phyloP scores from a whole-genome alignment of 768 basidiomycete species.

The Lepiota venenata region DNA sequence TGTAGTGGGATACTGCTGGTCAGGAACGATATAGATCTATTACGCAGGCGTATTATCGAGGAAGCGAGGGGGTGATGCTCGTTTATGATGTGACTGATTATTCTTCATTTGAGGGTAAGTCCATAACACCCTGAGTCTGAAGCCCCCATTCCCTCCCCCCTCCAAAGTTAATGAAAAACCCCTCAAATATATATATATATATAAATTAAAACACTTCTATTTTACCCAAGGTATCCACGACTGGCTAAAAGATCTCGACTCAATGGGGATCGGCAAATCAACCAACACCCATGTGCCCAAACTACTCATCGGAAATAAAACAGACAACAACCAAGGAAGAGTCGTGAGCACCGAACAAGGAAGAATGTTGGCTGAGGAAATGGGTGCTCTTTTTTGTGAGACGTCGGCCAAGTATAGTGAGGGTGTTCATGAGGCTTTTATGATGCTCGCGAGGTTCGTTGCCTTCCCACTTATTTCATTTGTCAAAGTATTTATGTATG shows the following conservation, averaged over 20 bases:
- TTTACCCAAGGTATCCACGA: background rate
- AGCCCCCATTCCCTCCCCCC: no score
- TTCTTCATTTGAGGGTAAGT: conserved; percentile 3
- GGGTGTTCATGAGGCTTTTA: conserved; percentile 1
- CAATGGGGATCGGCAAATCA: background rate
- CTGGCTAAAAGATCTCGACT: conserved; percentile 3
- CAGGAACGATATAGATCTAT: conserved; percentile 6
- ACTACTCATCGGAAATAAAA: conserved; percentile 8
- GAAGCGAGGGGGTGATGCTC: conserved; percentile 4
- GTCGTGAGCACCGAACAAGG: conserved; percentile 2
- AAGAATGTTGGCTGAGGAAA: background rate
- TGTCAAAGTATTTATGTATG: no score
- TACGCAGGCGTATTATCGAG: conserved; percentile 2
- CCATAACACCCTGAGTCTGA: no score
- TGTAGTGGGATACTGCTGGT: conserved; percentile 9
- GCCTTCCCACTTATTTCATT: background rate
- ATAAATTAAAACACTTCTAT: background rate
- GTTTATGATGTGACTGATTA: conserved; percentile 7
- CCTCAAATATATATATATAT: no score
- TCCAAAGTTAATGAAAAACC: no score
- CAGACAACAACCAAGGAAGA: background rate
- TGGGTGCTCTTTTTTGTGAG: conserved; percentile 5
- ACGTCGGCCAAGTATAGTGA: conserved; percentile 8
- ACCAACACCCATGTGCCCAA: background rate
- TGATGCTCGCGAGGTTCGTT: background rate